Conservation (phyloP, 2,329 filamentous ascomycete genomes). For the Colletotrichum chrysophilum region DNA sequence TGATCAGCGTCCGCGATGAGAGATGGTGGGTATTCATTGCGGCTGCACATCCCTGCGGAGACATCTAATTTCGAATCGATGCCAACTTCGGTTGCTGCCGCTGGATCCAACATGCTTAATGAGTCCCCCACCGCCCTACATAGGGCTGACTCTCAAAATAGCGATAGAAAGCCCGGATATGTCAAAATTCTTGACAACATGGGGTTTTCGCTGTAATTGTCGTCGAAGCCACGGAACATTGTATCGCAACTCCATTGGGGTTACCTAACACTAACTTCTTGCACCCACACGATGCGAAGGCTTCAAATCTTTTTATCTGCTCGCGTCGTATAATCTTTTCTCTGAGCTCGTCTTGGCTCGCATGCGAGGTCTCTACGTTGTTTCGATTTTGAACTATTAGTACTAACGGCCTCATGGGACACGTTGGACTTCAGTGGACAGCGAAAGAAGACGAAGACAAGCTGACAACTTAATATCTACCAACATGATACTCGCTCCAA, state of each 20-base stretch:
- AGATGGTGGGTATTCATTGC: not conserved
- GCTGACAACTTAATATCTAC: not conserved
- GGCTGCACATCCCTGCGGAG: not conserved
- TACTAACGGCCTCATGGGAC: not conserved
- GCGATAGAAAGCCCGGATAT: not conserved
- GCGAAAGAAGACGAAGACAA: not conserved
- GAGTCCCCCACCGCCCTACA: not conserved
- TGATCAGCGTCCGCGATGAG: not conserved
- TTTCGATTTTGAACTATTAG: not conserved
- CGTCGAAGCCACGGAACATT: not conserved
- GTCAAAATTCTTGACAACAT: accelerated
- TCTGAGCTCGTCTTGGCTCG: not conserved
- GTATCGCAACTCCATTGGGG: not conserved
- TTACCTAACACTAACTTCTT: not conserved
- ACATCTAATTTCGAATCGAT: not conserved
- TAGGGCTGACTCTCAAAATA: not conserved
- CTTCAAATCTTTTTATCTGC: not conserved
- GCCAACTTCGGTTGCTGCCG: not conserved
- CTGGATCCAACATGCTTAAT: not conserved
- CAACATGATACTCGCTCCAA: not conserved
- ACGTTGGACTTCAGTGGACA: not conserved
- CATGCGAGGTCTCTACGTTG: accelerated
- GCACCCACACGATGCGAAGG: not conserved
- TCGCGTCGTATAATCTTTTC: accelerated
- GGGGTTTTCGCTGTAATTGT: not conserved